Conservation (phyloP, 192 early-diverging fungal species). For the Pilobolus umbonatus region DNA sequence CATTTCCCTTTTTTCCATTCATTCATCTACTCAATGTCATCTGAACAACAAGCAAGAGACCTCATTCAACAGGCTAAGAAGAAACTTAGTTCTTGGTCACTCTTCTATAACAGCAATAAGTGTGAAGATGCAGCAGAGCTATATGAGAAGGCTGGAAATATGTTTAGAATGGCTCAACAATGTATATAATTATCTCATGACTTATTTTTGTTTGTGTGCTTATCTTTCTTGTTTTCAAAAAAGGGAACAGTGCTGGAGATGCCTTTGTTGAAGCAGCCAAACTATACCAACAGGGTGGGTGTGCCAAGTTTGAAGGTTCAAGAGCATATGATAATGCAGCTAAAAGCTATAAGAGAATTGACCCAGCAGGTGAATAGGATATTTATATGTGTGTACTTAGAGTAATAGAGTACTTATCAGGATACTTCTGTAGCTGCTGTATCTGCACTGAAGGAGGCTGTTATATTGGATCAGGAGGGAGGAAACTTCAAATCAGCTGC, state of each 20-base stretch:
- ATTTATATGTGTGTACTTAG: too few relatives aligned
- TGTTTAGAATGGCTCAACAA: constrained; percentile 88
- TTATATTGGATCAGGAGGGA: constrained; percentile 74
- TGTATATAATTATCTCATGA: constrained; percentile 46
- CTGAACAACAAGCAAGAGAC: constrained; percentile 53
- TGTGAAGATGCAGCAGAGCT: constrained; percentile 94
- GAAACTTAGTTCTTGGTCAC: constrained; percentile 57
- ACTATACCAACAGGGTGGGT: constrained; percentile 60
- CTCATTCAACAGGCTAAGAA: constrained; percentile 69
- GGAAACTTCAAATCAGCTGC: constrained; percentile 89
- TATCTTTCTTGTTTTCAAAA: background rate
- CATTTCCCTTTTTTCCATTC: too few relatives aligned
- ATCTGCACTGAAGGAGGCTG: constrained; percentile 66
- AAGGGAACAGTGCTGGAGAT: constrained; percentile 92
- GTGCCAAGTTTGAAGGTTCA: constrained; percentile 85
- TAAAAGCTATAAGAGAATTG: constrained; percentile 84
- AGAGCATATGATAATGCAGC: constrained; percentile 80
- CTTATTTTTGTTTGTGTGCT: background rate
- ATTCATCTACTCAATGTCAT: too few relatives aligned
- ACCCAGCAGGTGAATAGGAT: constrained; percentile 55
- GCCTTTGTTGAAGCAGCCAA: constrained; percentile 84
- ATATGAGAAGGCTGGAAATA: constrained; percentile 86
- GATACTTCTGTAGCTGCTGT: constrained; percentile 52
- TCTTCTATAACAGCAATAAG: constrained; percentile 75
- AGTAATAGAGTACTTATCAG: too few relatives aligned